Evolutionary conservation across 768 basidiomycete species (phyloP).

Genomic region (Mycena amicta): DNA sequence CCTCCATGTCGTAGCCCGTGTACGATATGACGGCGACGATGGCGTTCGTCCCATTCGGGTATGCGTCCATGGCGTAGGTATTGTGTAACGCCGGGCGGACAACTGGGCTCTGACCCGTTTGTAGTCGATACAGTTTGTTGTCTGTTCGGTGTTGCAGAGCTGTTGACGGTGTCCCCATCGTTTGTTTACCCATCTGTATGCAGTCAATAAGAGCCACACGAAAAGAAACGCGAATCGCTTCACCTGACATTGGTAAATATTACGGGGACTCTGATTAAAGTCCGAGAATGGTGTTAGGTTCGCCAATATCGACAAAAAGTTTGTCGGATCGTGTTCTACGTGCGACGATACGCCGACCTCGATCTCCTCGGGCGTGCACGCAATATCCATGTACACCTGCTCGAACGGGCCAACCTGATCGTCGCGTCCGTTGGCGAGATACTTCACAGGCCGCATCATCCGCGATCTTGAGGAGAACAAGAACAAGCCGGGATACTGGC

Average conservation of each 20-base stretch:
- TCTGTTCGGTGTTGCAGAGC: constrained; percentile 91
- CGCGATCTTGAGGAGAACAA: constrained; percentile 84
- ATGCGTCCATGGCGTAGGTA: constrained; percentile 96
- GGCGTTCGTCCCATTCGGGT: constrained; percentile 98
- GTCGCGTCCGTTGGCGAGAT: constrained; percentile 78
- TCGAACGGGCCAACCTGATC: constrained; percentile 97
- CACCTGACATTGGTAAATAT: constrained; percentile 93
- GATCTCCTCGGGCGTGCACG: constrained; percentile 86
- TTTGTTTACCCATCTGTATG: constrained; percentile 97
- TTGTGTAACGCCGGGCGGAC: constrained; percentile 92
- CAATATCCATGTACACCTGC: constrained; percentile 99
- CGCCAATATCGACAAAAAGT: constrained; percentile 94
- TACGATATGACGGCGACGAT: constrained; percentile 99
- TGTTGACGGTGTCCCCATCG: constrained; percentile 98
- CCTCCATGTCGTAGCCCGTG: constrained; percentile 99
- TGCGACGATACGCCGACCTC: constrained; percentile 78
- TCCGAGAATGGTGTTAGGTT: constrained; percentile 99
- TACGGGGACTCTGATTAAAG: constrained; percentile 96
- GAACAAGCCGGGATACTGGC: constrained; percentile 96
- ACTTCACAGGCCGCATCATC: constrained; percentile 99
- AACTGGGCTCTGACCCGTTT: constrained; percentile 92
- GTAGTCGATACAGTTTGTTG: constrained; percentile 96
- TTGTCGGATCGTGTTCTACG: constrained; percentile 92
- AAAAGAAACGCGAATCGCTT: not conserved
- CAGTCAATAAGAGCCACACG: not conserved